Conservation (phyloP, 1,284 basidiomycete genomes). For the Cryptococcus hybrid region DNA sequence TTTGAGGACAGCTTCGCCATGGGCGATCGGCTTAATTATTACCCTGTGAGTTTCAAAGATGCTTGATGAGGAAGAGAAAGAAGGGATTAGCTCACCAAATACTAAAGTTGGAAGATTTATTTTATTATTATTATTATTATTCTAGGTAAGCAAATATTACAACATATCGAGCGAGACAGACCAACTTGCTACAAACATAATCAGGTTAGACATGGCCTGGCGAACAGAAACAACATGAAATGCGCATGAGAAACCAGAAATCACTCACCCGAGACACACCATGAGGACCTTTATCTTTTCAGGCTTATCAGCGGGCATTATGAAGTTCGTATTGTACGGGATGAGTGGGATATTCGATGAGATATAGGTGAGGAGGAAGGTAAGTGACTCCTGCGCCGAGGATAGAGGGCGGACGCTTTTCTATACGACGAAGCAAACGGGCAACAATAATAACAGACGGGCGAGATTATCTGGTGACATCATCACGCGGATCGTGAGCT, state of each 20-base stretch:
- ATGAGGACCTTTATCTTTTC: constrained; percentile 41
- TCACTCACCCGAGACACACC: constrained; percentile 48
- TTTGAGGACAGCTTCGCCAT: constrained; percentile 52
- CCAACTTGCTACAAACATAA: not conserved
- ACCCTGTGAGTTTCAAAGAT: not conserved
- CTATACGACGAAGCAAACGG: too few species aligned
- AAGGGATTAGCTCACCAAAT: constrained; percentile 26
- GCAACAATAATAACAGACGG: too few species aligned
- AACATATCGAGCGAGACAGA: not conserved
- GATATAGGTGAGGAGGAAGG: not conserved
- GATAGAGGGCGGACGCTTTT: too few species aligned
- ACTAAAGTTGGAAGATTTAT: constrained; percentile 10
- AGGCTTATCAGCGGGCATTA: constrained; percentile 12
- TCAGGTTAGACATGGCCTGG: not conserved
- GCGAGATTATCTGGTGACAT: too few species aligned
- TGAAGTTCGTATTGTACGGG: not conserved
- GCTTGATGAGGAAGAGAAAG: not conserved
- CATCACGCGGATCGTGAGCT: too few species aligned
- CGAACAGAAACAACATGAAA: too few species aligned
- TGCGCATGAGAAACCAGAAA: not conserved
- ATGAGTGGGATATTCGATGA: not conserved
- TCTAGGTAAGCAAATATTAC: too few species aligned
- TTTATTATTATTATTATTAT: not conserved
- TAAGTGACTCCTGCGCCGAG: not conserved
- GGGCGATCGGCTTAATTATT: constrained; percentile 38